Evolutionary conservation across 176 grass and related monocot genomes (phyloP), one percentile per base, ranked within the genome.

Genomic region (Themeda triandra): DNA sequence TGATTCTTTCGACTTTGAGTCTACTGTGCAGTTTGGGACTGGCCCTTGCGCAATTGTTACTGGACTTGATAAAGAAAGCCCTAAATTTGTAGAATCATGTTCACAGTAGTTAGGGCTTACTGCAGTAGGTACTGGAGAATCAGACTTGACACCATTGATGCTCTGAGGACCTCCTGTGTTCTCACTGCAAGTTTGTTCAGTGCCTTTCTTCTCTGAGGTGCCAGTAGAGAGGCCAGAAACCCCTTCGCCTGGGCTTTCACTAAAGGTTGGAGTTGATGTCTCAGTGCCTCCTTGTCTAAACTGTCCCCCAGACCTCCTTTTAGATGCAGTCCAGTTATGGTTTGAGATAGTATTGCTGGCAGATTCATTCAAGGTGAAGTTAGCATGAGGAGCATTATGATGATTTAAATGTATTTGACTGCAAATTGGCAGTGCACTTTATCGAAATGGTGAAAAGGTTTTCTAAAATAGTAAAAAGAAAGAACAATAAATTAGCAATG

Each of bases 1-100:
- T 73, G 46, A 63, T 87, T 79, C 75, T 75, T 83, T 87, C 19
- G 75, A 67, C 30, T 87, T 83, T 60, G 84, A 46, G 48, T 73
- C 66, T 51, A 87, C 63, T 13, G 14, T 62, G 68, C 59, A 81
- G 31, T 79, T 70, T 60, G 13, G 8, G 24, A 48, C 30, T 46
- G 42, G 48, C 18, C 79, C 74, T 79, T 83, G 74, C 74, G 29
- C 28, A 10, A 67, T n/a, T 87, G 66, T 75, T 44, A 30, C 33
- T 79, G 80, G 39, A 78, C n/a, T 73, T 79, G 84, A 46, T 49
- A 72, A 66, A 72, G 56, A 12, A 41, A 46, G 2, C 24, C 19
- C 13, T 25, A 73, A n/a, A 73, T 35, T 44, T 79, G 71, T 46
- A 10, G 44, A 46, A 66, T 79, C 75, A 68, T 18, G 28, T 53